A percentile compares a stretch with the other conserved stretches of the same genome.
Evolutionary conservation across 805 yeast species (phyloP).

Genomic region (Kodamaea kaohsiungensis): DNA sequence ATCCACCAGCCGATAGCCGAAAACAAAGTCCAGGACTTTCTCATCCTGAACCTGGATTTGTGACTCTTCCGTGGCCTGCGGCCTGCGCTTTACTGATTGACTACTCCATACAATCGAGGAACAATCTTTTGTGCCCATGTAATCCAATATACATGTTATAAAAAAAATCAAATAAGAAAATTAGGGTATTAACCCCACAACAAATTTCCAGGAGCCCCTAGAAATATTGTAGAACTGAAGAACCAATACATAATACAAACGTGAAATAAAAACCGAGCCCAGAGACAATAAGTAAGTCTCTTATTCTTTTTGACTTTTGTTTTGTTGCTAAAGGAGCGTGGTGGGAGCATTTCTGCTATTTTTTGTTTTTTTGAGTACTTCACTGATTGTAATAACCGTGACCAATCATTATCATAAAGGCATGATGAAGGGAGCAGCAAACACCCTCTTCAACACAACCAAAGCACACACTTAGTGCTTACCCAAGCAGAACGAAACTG

Average conservation of each 20-base stretch:
- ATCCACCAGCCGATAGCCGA: no score
- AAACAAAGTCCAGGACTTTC: no score
- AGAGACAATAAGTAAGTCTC: not conserved
- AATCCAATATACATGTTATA: not conserved
- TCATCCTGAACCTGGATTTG: no score
- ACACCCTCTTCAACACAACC: no score
- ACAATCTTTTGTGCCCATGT: not conserved
- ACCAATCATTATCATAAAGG: constrained; percentile 1
- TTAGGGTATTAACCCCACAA: not conserved
- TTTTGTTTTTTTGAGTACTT: not conserved
- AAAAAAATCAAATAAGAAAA: not conserved
- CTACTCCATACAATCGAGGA: not conserved
- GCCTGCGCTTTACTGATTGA: not conserved
- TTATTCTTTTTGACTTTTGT: not conserved
- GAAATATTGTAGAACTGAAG: not conserved
- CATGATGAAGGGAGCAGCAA: not conserved
- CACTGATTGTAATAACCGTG: not conserved
- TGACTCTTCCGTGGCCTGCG: no score
- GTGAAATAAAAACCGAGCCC: constrained; percentile 3
- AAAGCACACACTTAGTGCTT: constrained; percentile 22
- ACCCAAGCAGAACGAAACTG: constrained; percentile 42
- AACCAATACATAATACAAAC: constrained; percentile 7
- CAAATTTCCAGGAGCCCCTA: not conserved
- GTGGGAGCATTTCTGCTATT: not conserved
- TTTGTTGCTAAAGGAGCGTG: constrained; percentile 3